Conservation (phyloP, 2,329 filamentous ascomycete species). For the Hypoxylon sp. region DNA sequence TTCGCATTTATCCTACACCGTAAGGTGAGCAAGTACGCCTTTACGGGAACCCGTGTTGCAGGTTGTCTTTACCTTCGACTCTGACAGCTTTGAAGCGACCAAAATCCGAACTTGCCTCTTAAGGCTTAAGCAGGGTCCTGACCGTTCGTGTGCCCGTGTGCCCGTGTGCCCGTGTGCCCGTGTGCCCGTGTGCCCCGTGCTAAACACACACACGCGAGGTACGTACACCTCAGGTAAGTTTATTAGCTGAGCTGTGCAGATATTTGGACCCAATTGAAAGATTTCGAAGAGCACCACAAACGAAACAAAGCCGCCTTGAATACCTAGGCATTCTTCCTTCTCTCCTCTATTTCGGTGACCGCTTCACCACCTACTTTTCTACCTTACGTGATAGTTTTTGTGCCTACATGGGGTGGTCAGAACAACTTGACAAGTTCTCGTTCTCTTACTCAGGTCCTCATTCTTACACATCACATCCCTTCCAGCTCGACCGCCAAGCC, state of each 20-base stretch:
- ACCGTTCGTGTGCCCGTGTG: constrained; percentile 2
- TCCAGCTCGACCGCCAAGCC: constrained; percentile 21
- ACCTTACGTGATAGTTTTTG: not conserved
- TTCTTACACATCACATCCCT: constrained; percentile 1
- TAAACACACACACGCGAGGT: not conserved
- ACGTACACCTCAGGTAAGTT: constrained; percentile 10
- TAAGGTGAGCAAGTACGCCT: not conserved
- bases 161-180: not conserved
- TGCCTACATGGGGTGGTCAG: not conserved
- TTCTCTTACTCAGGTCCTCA: not conserved
- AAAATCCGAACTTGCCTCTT: not conserved
- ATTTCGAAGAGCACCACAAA: constrained; percentile 19
- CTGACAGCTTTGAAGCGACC: not conserved
- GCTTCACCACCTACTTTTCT: constrained; percentile 15
- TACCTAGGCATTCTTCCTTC: constrained; percentile 18
- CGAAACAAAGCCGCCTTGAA: constrained; percentile 32
- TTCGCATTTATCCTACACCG: not conserved
- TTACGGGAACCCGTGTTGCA: not conserved
- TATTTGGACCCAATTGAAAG: constrained; percentile 26
- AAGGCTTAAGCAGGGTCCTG: constrained; percentile 20
- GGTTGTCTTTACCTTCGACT: not conserved
- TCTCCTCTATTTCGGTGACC: constrained; percentile 36
- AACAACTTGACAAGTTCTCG: not conserved
- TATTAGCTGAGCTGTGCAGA: constrained; percentile 7
- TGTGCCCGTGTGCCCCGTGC: not conserved